Evolutionary conservation across 169 alveolate genomes (phyloP).

Genomic region (Cryptosporidium xiaoi): DNA sequence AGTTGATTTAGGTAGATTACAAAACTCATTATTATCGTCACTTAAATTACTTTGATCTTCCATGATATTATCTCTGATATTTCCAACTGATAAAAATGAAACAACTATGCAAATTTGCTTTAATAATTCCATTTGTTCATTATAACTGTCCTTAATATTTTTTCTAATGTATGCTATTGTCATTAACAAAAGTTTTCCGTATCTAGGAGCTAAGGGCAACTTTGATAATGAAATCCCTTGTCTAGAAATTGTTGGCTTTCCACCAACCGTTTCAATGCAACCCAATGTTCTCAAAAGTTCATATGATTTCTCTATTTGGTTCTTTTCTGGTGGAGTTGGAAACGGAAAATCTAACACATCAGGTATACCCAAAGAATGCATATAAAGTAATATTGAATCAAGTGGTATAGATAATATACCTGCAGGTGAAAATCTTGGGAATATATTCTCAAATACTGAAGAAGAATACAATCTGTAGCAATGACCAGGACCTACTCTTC

Average conservation of each 20-base stretch:
- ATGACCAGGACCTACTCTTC: constrained; percentile 98
- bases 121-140: constrained; percentile 7
- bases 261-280: neutral
- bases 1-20: constrained; percentile 10
- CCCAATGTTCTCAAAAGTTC: constrained; percentile 37
- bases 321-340: constrained; percentile 83
- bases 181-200: constrained; percentile 24
- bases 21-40: neutral
- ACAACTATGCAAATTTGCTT: constrained; percentile 53
- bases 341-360: constrained; percentile 87
- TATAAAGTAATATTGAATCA: constrained; percentile 87
- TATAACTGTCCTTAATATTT: neutral
- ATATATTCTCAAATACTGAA: constrained; percentile 86
- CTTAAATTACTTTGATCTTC: neutral
- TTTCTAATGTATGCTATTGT: constrained; percentile 36
- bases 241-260: neutral
- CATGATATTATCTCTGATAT: constrained; percentile 17
- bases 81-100: constrained; percentile 44
- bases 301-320: constrained; percentile 50
- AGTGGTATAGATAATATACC: constrained; percentile 88
- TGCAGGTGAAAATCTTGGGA: constrained; percentile 86
- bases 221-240: constrained; percentile 39
- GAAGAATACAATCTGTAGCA: constrained; percentile 96
- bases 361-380: constrained; percentile 90
- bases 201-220: constrained; percentile 62